Evolutionary conservation across 305 asterid species (phyloP).

Genomic region (Solanum hybrid): DNA sequence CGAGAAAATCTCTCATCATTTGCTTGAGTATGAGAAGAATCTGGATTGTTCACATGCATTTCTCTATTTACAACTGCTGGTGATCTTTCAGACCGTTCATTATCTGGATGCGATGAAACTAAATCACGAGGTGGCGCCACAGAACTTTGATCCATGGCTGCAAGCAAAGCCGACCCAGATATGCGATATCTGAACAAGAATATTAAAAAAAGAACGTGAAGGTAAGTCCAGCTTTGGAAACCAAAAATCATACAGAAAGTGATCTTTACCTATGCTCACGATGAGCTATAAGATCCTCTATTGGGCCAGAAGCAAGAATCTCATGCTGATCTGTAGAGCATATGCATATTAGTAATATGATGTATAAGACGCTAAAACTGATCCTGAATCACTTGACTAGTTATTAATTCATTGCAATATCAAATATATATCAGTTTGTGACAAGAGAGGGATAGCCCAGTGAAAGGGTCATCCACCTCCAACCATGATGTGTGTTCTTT

Average conservation of each 20-base stretch:
- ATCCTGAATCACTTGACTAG: background rate
- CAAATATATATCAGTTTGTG: background rate
- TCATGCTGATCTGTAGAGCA: conserved; percentile 76
- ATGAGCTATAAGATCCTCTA: conserved; percentile 99
- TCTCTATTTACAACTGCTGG: conserved; percentile 34
- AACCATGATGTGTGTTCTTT: background rate
- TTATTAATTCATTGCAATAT: background rate
- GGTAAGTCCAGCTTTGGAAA: background rate
- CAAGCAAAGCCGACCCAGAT: conserved; percentile 90
- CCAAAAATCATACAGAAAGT: conserved; percentile 4
- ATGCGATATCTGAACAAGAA: conserved; percentile 76
- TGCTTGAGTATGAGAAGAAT: conserved; percentile 30
- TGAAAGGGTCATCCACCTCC: background rate
- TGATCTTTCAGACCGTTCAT: conserved; percentile 41
- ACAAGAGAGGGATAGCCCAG: background rate
- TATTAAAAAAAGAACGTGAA: background rate
- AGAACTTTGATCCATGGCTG: conserved; percentile 94
- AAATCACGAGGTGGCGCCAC: conserved; percentile 40
- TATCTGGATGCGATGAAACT: conserved; percentile 39
- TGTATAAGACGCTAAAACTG: background rate
- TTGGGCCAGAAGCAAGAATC: conserved; percentile 98
- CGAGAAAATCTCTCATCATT: conserved; percentile 54
- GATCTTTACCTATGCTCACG: conserved; percentile 89
- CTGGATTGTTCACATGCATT: conserved; percentile 24
- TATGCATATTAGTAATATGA: conserved; percentile 8